Base-by-base conservation (phyloP, 2,329 filamentous ascomycete genomes). In the Aspergillus sp. region DNA sequence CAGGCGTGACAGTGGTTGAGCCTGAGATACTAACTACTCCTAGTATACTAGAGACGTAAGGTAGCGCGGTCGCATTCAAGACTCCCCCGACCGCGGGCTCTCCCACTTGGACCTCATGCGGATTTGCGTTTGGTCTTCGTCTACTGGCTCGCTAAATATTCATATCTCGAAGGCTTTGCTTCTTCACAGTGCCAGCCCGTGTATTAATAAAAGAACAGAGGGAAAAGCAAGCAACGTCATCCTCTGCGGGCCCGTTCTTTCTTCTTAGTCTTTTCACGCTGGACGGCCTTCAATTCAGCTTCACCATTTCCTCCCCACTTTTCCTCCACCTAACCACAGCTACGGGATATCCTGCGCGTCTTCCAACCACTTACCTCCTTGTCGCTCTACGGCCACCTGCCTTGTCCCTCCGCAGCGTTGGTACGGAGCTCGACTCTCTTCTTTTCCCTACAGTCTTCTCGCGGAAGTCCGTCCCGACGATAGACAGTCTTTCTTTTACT, bases 201-300 rank as follows among this genome's bases (percentile, higher is more conserved):
- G 40, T 37, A 14, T 47, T 21, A 40, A 27, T 39, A n/a, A 25
- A 25, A 23, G 25, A n/a, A 14, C 46, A 9, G 51, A n/a, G 45
- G 51, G 51, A 58, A 55, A 37, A 19, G 27, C 49, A 54, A 49
- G 43, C 43, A 49, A 49, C 44, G 50, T 55, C 56, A 58, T 54
- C 49, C 23, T 47, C 27, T 31, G 31, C 46, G 37, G 14, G 25
- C 27, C 31, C 31, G 17, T 56, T 17, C 44, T 21, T 46, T 35
- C 14, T 7, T 45, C 25, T 45, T 43, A 27, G n/a, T 40, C 51
- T 58, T 59, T 58, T 60, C 53, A 40, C 39, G 58, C 39, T 52
- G 53, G 56, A 55, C 61, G 56, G 54, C 61, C 56, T 51, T 62
- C 33, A 51, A 52, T 58, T 47, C 41, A 57, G 37, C 55, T 53